A percentile compares a stretch with the other conserved stretches of the same genome.
Conservation (phyloP, 768 basidiomycete species). For the Rubroboletus satanas region DNA sequence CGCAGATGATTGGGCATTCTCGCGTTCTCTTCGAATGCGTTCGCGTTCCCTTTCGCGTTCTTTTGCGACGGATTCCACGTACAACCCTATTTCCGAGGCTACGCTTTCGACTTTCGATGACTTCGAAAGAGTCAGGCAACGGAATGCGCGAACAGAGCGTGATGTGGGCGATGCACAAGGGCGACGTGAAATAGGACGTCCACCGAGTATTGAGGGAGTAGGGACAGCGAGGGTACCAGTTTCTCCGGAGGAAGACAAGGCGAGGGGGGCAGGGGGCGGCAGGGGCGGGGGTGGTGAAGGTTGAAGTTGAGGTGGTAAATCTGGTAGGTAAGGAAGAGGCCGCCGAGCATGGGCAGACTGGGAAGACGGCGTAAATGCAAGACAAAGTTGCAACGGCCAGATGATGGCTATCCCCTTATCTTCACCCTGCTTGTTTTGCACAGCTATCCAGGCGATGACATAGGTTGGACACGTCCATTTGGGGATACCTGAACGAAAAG, state of each 20-base stretch:
- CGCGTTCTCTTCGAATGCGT: slow-evolving; percentile 62
- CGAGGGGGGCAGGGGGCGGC: slow-evolving; percentile 30
- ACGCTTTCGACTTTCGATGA: slow-evolving; percentile 48
- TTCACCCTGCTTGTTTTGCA: slow-evolving; percentile 76
- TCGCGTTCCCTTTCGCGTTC: slow-evolving; percentile 80
- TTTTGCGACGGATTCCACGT: slow-evolving; percentile 70
- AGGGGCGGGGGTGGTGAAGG: slow-evolving; percentile 43
- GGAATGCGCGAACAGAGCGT: slow-evolving; percentile 42
- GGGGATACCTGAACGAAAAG: slow-evolving; percentile 17
- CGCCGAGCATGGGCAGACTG: slow-evolving; percentile 36
- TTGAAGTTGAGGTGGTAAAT: slow-evolving; percentile 61
- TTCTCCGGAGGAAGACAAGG: slow-evolving; percentile 19
- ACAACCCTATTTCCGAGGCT: slow-evolving; percentile 59
- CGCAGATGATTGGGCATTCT: slow-evolving; percentile 37
- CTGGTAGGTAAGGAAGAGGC: slow-evolving; percentile 54
- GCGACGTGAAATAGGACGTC: slow-evolving; percentile 33
- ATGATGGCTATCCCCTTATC: slow-evolving; percentile 74
- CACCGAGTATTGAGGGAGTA: slow-evolving; percentile 9
- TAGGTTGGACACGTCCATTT: slow-evolving; percentile 34
- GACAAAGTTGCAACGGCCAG: slow-evolving; percentile 64
- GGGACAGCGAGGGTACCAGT: not conserved
- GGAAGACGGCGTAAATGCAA: slow-evolving; percentile 38
- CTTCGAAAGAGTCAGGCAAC: slow-evolving; percentile 50
- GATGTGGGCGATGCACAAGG: slow-evolving; percentile 34
- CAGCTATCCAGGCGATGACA: slow-evolving; percentile 68